Percentiles rank a stretch among this genome's conserved stretches.
These are phyloP conservation scores for Chytriomyces confervae DNA, from an alignment of 192 early-diverging fungal species.

Conservation along the genomic window DNA sequence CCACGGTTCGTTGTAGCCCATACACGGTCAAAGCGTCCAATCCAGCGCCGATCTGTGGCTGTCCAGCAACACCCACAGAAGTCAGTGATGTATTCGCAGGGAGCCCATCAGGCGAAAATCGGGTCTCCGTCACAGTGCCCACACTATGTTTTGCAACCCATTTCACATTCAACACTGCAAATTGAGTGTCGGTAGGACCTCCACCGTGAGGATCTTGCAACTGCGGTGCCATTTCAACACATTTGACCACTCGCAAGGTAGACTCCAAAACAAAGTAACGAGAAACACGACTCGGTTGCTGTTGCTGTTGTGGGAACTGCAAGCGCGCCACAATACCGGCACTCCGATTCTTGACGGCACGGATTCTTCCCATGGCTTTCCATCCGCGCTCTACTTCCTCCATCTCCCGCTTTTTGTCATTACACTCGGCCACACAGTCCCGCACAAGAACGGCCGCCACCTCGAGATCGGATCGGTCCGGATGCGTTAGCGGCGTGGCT, in stretches of 20 bases:
- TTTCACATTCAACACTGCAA: conserved; percentile 21
- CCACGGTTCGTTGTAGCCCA: conserved; percentile 36
- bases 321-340: not conserved
- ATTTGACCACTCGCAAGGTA: conserved; percentile 41
- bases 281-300: conserved; percentile 2
- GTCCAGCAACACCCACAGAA: conserved; percentile 9
- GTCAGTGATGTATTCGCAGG: not conserved
- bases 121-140: conserved; percentile 25
- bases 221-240: conserved; percentile 40
- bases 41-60: conserved; percentile 19
- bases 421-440: conserved; percentile 74
- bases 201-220: conserved; percentile 23
- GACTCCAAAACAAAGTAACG: conserved; percentile 43
- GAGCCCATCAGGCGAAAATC: conserved; percentile 21
- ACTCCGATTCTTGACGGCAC: conserved; percentile 24
- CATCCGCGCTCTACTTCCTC: conserved; percentile 55
- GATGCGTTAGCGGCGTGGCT: conserved; percentile 74
- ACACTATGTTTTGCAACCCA: conserved; percentile 1
- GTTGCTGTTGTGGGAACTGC: not conserved
- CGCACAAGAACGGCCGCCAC: conserved; percentile 74
- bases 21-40: conserved; percentile 39
- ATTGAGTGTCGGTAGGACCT: conserved; percentile 31
- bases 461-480: conserved; percentile 74
- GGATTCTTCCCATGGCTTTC: conserved; percentile 29
- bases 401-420: conserved; percentile 81